Base-by-base conservation (phyloP, 371 early-diverging fungal species). In the Chytridiales sp. region DNA sequence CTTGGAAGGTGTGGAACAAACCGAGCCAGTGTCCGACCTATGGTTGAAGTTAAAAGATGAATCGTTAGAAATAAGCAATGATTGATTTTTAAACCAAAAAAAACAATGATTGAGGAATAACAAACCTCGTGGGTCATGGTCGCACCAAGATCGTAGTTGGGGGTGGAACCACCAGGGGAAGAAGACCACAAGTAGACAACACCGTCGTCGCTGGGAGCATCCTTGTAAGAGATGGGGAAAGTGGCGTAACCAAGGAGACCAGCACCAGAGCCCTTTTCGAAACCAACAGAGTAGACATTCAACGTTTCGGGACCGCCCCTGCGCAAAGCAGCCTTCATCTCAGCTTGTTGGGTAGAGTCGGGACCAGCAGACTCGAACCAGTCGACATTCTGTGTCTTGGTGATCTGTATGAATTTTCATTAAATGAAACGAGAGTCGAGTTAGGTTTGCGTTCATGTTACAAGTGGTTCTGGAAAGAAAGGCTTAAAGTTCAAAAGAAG, bases 11-110 rank as follows among this genome's bases (percentile, higher is more conserved):
- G 32, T 57, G 58, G 58, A 21, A 31, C 13, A 56, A 30, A 29
- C 62, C 62, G 11, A 61, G 15, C 62, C 62, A 61, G 31, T 61
- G 62, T 9, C 62, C 62, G 15, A 30, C 32, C n/a, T n/a, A n/a
- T n/a, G n/a, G n/a, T n/a, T n/a, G n/a, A n/a, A n/a, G n/a, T n/a
- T n/a, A n/a, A n/a, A n/a, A n/a, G n/a, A n/a, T n/a, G n/a, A n/a
- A n/a, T n/a, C n/a, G n/a, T n/a, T n/a, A n/a, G n/a, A n/a, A n/a
- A n/a, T n/a, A n/a, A n/a, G n/a, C n/a, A n/a, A n/a, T n/a, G n/a
- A n/a, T n/a, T n/a, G n/a, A n/a, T n/a, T n/a, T n/a, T n/a, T n/a
- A n/a, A n/a, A n/a, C n/a, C n/a, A n/a, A n/a, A n/a, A n/a, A n/a
- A n/a, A n/a, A n/a, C n/a, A n/a, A n/a, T n/a, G n/a, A n/a, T n/a